Evolutionary conservation across 2,329 filamentous ascomycete genomes (phyloP).

Genomic region (Cladosporium sp.): DNA sequence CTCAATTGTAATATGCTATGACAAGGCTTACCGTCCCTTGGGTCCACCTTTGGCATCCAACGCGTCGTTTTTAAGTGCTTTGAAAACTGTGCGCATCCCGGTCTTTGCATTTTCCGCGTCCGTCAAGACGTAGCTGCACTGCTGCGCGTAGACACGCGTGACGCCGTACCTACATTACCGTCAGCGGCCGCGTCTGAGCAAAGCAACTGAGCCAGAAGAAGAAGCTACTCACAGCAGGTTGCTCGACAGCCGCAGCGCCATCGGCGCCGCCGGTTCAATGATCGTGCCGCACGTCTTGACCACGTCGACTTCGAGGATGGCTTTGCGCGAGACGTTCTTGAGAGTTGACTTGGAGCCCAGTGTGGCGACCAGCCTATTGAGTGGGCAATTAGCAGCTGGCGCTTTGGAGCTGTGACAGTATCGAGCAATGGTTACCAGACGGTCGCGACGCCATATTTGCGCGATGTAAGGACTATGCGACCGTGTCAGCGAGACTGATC

Average conservation of each 20-base stretch:
- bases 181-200: conserved; percentile 9
- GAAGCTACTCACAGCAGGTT: conserved; percentile 66
- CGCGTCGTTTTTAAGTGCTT: conserved; percentile 52
- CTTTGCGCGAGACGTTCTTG: conserved; percentile 75
- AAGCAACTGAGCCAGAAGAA: neutral
- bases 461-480: conserved; percentile 67
- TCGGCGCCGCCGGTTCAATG: conserved; percentile 74
- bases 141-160: conserved; percentile 78
- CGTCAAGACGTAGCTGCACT: conserved; percentile 78
- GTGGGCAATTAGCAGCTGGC: neutral
- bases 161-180: conserved; percentile 61
- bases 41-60: conserved; percentile 65
- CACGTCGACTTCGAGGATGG: conserved; percentile 84
- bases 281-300: conserved; percentile 86
- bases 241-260: conserved; percentile 85
- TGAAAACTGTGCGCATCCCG: conserved; percentile 66
- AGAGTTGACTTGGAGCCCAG: conserved; percentile 68
- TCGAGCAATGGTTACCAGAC: conserved; percentile 65
- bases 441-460: conserved; percentile 87
- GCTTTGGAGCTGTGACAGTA: neutral
- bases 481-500: conserved; percentile 12
- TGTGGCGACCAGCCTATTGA: conserved; percentile 79
- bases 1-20: neutral
- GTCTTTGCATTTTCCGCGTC: conserved; percentile 74
- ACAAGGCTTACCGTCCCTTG: conserved; percentile 60